Percentiles rank a stretch among this genome's conserved stretches.
phyloP scores from a whole-genome alignment of 2,329 filamentous ascomycete species.

The Monosporascus sp. region DNA sequence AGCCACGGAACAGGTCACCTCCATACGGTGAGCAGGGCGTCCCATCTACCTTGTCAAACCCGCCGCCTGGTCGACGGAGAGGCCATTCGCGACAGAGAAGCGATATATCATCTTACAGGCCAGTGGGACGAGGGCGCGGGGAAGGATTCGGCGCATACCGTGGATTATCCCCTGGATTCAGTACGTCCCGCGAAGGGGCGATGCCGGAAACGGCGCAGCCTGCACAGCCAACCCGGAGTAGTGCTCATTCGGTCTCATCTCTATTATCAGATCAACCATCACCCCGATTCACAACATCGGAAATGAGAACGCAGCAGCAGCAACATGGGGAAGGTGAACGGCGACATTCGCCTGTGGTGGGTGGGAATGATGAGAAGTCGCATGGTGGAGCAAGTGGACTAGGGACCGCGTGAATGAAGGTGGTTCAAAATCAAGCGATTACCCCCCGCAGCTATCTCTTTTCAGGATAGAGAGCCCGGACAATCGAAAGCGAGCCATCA shows the following conservation, averaged over 20 bases:
- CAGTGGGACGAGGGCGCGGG: constrained; percentile 32
- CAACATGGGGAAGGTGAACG: constrained; percentile 23
- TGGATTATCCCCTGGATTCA: constrained; percentile 33
- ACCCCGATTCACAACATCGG: constrained; percentile 19
- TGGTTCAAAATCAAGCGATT: neutral
- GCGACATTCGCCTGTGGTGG: constrained; percentile 25
- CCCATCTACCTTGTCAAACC: constrained; percentile 47
- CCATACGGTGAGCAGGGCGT: constrained; percentile 46
- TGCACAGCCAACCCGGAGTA: constrained; percentile 27
- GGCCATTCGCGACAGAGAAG: constrained; percentile 62
- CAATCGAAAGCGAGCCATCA: neutral
- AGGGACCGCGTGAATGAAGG: constrained; percentile 19
- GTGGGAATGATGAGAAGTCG: constrained; percentile 29
- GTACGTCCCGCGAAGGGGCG: constrained; percentile 29
- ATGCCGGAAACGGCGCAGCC: constrained; percentile 25
- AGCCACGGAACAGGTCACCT: constrained; percentile 46
- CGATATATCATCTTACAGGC: constrained; percentile 51
- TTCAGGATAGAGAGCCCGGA: neutral
- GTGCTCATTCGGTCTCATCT: constrained; percentile 40
- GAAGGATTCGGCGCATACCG: constrained; percentile 30
- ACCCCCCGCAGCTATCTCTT: neutral
- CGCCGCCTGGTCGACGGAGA: constrained; percentile 48
- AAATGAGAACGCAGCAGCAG: constrained; percentile 21
- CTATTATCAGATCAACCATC: constrained; percentile 37
- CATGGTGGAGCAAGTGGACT: constrained; percentile 25